Evolutionary conservation across 306 rosid species (phyloP).

Genomic region (Cicer chorassanicum): DNA sequence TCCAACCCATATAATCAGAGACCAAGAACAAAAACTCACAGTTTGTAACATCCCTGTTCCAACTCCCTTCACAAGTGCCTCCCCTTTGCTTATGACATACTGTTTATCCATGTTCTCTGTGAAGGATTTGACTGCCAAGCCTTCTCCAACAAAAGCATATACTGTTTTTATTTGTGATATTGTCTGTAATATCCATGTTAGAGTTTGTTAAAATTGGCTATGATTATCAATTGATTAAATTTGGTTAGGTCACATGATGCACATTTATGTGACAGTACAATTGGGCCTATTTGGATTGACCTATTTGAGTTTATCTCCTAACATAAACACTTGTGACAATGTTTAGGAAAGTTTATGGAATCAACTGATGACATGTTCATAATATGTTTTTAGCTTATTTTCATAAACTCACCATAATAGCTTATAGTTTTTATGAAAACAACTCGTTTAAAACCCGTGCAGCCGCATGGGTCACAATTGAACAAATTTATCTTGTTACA

Average conservation of each 20-base stretch:
- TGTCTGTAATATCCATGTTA: conserved; percentile 55
- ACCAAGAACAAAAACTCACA: conserved; percentile 81
- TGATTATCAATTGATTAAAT: not conserved
- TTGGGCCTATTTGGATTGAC: no score
- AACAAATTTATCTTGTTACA: no score
- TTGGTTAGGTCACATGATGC: not conserved
- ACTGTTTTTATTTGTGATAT: conserved; percentile 86
- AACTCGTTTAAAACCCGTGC: no score
- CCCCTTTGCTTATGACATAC: conserved; percentile 65
- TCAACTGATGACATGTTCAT: no score
- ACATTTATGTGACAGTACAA: conserved; percentile 2
- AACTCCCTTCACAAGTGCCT: conserved; percentile 81
- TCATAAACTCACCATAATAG: no score
- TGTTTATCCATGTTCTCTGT: conserved; percentile 62
- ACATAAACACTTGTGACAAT: no score
- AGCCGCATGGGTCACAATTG: no score
- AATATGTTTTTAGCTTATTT: no score
- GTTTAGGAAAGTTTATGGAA: no score
- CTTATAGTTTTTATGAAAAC: no score
- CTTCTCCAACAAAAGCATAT: conserved; percentile 87
- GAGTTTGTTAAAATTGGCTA: conserved; percentile 25
- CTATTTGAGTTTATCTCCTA: no score
- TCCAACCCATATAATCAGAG: conserved; percentile 84
- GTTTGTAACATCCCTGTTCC: conserved; percentile 91
- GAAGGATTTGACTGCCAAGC: conserved; percentile 60